Percentiles rank a stretch among this genome's conserved stretches.
phyloP scores from a whole-genome alignment of 148 eudicot genomes.

The Chenopodium formosanum region DNA sequence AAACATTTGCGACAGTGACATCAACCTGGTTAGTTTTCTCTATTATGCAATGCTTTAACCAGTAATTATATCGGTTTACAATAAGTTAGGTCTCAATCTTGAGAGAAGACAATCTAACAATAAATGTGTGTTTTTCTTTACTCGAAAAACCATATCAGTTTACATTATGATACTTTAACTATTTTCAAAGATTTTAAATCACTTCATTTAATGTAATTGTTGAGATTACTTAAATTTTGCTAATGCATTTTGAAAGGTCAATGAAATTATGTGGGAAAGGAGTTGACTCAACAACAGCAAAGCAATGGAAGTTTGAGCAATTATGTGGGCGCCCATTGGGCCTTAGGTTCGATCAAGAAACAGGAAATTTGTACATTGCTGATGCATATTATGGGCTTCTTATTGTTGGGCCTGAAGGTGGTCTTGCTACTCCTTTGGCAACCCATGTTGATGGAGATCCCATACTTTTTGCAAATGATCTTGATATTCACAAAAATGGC shows the following conservation, averaged over 20 bases:
- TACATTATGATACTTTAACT: neutral
- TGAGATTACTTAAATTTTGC: neutral
- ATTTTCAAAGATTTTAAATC: no score
- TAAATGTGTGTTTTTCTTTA: no score
- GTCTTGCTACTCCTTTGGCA: conserved; percentile 64
- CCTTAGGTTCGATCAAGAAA: conserved; percentile 59
- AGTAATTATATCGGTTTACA: no score
- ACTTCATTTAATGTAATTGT: no score
- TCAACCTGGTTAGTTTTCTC: conserved; percentile 50
- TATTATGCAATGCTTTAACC: neutral
- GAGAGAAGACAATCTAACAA: no score
- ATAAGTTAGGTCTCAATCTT: no score
- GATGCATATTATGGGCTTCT: conserved; percentile 82
- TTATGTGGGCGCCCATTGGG: conserved; percentile 83
- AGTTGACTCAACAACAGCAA: conserved; percentile 62
- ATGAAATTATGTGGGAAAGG: conserved; percentile 69
- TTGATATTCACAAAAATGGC: conserved; percentile 81
- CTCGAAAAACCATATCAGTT: no score
- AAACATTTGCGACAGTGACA: conserved; percentile 75
- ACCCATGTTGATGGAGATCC: conserved; percentile 63
- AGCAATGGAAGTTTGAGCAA: conserved; percentile 73
- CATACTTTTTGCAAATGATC: conserved; percentile 85
- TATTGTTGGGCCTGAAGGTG: conserved; percentile 81
- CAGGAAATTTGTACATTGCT: conserved; percentile 75
- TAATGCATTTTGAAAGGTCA: conserved; percentile 47